Base-by-base conservation (phyloP, 257 asterid species). In the Penstemon davidsonii region DNA sequence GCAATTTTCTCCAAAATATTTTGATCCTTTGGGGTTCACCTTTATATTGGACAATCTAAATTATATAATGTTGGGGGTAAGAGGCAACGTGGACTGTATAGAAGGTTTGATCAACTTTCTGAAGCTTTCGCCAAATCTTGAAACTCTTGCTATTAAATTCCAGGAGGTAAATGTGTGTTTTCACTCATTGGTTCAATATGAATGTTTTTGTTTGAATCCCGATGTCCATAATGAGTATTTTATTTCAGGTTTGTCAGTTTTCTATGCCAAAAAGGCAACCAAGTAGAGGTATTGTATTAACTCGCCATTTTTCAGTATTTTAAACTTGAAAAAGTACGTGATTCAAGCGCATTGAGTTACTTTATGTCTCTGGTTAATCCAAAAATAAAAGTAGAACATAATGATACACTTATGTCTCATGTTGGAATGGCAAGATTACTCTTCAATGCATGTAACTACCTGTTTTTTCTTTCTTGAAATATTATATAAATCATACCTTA, bases 101-200 rank as follows among this genome's bases (percentile, higher is more conserved):
- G 74, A 74, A 52, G 78, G 78, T 53, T 7, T 74, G 73, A 61
- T 67, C 40, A 61, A 55, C 70, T 74, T 74, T n/a, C 45, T 74
- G 70, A 61, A 60, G 66, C 46, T 33, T 52, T 64, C 67, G 8
- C 79, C 70, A 3, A 74, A 74, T 36, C 63, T 74, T 67, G 74
- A 74, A 68, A 11, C 66, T 45, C 79, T 74, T 62, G 38, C 46
- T 25, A 57, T 74, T 40, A 74, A 61, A 68, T 62, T 74, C 50
- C 54, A 57, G 36, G 66, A 68, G 79, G 79, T 73, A 60, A 59
- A 52, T 45, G 25, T 61, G 10, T 9, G 37, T 43, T 73, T 53
- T 15, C 49, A 61, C 15, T 3, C 42, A 3, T 6, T 61, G 6
- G 38, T 65, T 45, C 25, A 44, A 67, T 36, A 38, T 45, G 59